Evolutionary conservation across 441 rosid species (phyloP).

Genomic region (Theobroma grandiflorum): DNA sequence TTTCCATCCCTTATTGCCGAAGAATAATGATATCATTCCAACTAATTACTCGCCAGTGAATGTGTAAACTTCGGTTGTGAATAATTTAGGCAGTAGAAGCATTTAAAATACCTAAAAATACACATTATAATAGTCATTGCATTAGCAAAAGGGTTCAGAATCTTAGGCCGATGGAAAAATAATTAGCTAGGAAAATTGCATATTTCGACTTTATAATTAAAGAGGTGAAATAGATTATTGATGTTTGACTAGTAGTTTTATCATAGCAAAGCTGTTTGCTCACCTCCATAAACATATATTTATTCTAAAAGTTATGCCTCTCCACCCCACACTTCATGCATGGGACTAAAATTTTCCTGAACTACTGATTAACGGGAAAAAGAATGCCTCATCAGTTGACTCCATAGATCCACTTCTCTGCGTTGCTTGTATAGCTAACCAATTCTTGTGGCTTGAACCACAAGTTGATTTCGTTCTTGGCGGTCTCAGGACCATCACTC

Average conservation of each 20-base stretch:
- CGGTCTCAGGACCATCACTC: slow-evolving; percentile 97
- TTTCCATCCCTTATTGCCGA: too few species aligned
- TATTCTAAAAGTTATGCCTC: slow-evolving; percentile 46
- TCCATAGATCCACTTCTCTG: slow-evolving; percentile 96
- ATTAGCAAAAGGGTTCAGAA: not conserved
- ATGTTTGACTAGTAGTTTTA: not conserved
- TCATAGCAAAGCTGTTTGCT: slow-evolving; percentile 6
- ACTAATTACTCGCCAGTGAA: too few species aligned
- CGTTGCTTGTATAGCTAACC: slow-evolving; percentile 74
- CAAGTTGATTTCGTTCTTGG: slow-evolving; percentile 83
- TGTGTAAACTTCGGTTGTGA: too few species aligned
- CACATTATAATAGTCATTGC: not conserved
- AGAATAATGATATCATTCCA: too few species aligned
- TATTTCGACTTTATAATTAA: slow-evolving; percentile 5
- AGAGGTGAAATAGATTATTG: not conserved
- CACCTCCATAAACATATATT: slow-evolving; percentile 22
- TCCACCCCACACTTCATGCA: slow-evolving; percentile 13
- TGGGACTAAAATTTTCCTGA: slow-evolving; percentile 39
- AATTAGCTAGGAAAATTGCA: not conserved
- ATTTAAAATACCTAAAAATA: too few species aligned
- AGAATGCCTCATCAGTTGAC: slow-evolving; percentile 49
- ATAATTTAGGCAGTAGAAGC: too few species aligned
- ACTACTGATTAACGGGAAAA: slow-evolving; percentile 8
- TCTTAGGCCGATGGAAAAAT: not conserved
- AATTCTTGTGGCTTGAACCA: slow-evolving; percentile 98